A percentile compares a stretch with the other conserved stretches of the same genome.
These are phyloP conservation scores for Hanseniaspora gamundiae DNA, from an alignment of 1,139 yeast genomes.

Conservation along the genomic window DNA sequence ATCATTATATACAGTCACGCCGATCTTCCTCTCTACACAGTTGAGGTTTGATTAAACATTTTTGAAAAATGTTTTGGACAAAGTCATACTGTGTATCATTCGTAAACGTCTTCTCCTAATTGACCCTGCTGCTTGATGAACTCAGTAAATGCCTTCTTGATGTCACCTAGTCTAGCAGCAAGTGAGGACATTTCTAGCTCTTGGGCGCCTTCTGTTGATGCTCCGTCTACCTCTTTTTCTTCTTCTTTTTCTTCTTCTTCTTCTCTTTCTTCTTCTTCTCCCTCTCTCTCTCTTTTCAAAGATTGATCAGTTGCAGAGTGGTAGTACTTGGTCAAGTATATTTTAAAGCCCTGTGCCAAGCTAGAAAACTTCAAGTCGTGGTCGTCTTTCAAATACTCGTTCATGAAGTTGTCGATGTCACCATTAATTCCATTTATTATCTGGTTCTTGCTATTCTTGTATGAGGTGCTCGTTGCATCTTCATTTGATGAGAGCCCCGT, in stretches of 20 bases:
- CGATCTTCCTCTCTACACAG: too few relatives aligned
- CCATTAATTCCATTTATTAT: conserved; percentile 2
- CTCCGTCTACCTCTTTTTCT: not conserved
- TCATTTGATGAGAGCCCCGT: too few relatives aligned
- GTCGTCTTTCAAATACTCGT: conserved; percentile 13
- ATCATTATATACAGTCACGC: too few relatives aligned
- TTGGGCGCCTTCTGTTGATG: not conserved
- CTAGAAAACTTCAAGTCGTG: conserved; percentile 9
- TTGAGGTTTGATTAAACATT: too few relatives aligned
- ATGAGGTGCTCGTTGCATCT: too few relatives aligned
- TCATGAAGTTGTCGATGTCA: conserved; percentile 15
- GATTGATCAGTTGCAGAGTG: not conserved
- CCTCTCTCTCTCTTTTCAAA: not conserved
- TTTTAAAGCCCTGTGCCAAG: conserved; percentile 4
- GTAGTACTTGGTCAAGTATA: conserved; percentile 1
- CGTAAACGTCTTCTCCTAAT: not conserved
- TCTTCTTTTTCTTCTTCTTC: not conserved
- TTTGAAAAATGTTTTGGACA: too few relatives aligned
- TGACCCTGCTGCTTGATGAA: not conserved
- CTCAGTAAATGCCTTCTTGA: not conserved
- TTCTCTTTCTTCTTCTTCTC: not conserved
- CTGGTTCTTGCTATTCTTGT: not conserved
- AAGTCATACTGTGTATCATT: not conserved
- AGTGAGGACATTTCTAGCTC: not conserved
- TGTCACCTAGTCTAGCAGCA: not conserved